Conservation (phyloP, 2,329 filamentous ascomycete genomes). For the Curvularia lunata region DNA sequence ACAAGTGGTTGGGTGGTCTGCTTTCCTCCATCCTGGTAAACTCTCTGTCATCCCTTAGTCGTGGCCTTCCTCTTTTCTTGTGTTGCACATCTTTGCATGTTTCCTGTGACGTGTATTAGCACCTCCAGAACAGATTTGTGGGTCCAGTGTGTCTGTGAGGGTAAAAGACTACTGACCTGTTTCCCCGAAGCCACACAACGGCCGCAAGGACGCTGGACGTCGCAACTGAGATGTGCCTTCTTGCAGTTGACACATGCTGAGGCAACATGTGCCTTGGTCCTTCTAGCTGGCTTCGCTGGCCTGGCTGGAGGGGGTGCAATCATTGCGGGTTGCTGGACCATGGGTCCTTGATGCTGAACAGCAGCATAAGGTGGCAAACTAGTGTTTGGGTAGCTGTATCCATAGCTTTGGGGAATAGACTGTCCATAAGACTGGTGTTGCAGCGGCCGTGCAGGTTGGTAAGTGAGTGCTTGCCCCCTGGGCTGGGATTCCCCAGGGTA, state of each 20-base stretch:
- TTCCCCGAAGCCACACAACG: slow-evolving; percentile 80
- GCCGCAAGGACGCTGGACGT: slow-evolving; percentile 76
- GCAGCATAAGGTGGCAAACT: slow-evolving; percentile 36
- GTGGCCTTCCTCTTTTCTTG: slow-evolving; percentile 80
- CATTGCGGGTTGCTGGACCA: slow-evolving; percentile 42
- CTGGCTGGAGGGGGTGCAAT: slow-evolving; percentile 41
- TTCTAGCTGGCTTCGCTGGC: slow-evolving; percentile 45
- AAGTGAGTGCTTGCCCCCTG: slow-evolving; percentile 32
- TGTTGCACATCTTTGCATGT: slow-evolving; percentile 83
- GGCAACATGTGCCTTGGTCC: slow-evolving; percentile 79
- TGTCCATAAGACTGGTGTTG: slow-evolving; percentile 37
- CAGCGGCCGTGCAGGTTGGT: slow-evolving; percentile 33
- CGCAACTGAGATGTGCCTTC: slow-evolving; percentile 74
- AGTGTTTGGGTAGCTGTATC: slow-evolving; percentile 37
- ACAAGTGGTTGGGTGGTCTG: slow-evolving; percentile 35
- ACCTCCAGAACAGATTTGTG: neutral
- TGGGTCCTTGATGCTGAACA: slow-evolving; percentile 37
- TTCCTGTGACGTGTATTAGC: slow-evolving; percentile 59
- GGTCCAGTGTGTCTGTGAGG: neutral
- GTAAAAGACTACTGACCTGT: slow-evolving; percentile 52
- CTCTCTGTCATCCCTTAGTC: slow-evolving; percentile 67
- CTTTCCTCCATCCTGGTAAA: slow-evolving; percentile 41
- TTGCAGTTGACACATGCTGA: slow-evolving; percentile 88
- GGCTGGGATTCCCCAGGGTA: slow-evolving; percentile 42
- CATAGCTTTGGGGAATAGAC: slow-evolving; percentile 36